phyloP scores from a whole-genome alignment of 2,329 filamentous ascomycete genomes.

The Pseudodiploospora longispora region DNA sequence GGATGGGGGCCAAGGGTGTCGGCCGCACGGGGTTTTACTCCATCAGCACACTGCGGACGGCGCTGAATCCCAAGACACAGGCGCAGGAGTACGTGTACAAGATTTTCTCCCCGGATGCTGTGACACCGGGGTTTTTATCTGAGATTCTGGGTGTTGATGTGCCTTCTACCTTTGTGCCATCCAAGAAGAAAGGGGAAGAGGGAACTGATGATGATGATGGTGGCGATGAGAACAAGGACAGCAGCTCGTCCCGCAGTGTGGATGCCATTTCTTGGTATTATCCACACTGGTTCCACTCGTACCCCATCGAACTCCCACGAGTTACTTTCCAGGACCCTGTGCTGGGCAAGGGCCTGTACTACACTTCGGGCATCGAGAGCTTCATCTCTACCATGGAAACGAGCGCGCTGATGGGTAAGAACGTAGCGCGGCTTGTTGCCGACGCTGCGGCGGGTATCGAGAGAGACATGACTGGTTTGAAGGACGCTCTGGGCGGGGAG shows the following conservation, averaged over 20 bases:
- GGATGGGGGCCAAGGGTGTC: constrained; percentile 47
- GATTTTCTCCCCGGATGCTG: constrained; percentile 50
- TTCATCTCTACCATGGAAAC: constrained; percentile 99
- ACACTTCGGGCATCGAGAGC: constrained; percentile 72
- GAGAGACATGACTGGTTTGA: not conserved
- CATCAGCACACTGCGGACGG: constrained; percentile 62
- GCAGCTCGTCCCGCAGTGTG: constrained; percentile 21
- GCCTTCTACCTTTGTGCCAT: constrained; percentile 29
- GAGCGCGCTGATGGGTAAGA: constrained; percentile 82
- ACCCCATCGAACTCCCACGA: constrained; percentile 76
- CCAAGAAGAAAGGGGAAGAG: constrained; percentile 13
- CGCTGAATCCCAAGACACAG: constrained; percentile 51
- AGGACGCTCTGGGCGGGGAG: too few relatives aligned
- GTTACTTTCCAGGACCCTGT: constrained; percentile 79
- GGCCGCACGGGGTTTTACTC: constrained; percentile 78
- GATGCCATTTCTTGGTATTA: constrained; percentile 65
- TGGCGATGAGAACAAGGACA: constrained; percentile 14
- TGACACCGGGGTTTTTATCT: constrained; percentile 46
- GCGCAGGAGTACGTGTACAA: constrained; percentile 54
- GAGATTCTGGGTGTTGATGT: constrained; percentile 41
- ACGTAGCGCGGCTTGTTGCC: constrained; percentile 64
- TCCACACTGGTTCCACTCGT: constrained; percentile 71
- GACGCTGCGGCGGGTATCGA: constrained; percentile 41
- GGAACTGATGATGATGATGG: not conserved
- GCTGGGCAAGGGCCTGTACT: constrained; percentile 60